Percentiles rank a stretch among this genome's conserved stretches.
phyloP scores from a whole-genome alignment of 768 basidiomycete species.

The Leucogyrophana mollusca region DNA sequence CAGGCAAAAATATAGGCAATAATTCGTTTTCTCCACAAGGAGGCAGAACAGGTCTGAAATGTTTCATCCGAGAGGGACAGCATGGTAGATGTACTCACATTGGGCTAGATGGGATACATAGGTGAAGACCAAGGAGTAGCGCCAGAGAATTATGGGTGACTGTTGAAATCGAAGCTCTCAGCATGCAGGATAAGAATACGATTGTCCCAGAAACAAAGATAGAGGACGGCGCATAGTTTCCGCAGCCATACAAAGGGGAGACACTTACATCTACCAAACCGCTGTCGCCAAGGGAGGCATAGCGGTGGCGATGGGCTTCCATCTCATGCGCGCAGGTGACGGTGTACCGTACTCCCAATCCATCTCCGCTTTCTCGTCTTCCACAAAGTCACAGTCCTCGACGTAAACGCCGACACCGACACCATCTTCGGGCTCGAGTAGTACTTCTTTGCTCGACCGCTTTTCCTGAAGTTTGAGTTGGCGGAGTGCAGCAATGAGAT shows the following conservation, averaged over 20 bases:
- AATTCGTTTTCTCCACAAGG: slow-evolving; percentile 7
- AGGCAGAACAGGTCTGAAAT: slow-evolving; percentile 9
- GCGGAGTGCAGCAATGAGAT: slow-evolving; percentile 78
- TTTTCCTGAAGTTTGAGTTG: slow-evolving; percentile 60
- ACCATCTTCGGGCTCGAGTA: slow-evolving; percentile 68
- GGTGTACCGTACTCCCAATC: slow-evolving; percentile 62
- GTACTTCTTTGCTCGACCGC: slow-evolving; percentile 44
- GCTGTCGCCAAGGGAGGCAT: slow-evolving; percentile 49
- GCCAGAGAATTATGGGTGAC: no score
- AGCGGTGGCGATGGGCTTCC: slow-evolving; percentile 52
- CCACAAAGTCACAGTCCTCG: slow-evolving; percentile 60
- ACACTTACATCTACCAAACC: slow-evolving; percentile 21
- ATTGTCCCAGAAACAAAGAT: slow-evolving; percentile 31
- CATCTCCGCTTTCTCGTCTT: slow-evolving; percentile 21
- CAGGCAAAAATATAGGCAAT: background rate
- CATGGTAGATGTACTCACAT: background rate
- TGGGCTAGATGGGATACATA: slow-evolving; percentile 1
- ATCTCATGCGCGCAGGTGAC: slow-evolving; percentile 48
- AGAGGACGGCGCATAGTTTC: slow-evolving; percentile 68
- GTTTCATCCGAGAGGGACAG: background rate
- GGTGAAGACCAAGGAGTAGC: no score
- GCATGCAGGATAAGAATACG: slow-evolving; percentile 6
- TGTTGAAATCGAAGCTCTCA: background rate
- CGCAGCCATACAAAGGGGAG: slow-evolving; percentile 35
- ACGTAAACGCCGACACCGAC: slow-evolving; percentile 78